These are phyloP conservation scores for Parmelia sp. DNA, from an alignment of 495 filamentous ascomycete species.

Conservation along the genomic window DNA sequence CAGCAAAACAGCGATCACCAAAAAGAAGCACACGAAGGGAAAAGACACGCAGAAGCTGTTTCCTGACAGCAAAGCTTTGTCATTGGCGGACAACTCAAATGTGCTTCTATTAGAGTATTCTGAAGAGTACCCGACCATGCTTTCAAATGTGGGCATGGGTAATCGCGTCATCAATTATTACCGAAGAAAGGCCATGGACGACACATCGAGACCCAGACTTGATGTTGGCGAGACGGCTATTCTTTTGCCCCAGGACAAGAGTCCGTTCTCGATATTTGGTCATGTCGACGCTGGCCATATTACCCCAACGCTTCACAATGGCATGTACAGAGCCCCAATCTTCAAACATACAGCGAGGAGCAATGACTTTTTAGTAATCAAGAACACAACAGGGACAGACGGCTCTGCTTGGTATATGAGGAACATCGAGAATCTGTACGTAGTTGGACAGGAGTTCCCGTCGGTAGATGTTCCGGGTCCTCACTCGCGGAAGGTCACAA, in stretches of 20 bases:
- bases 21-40: constrained; percentile 72
- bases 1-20: constrained; percentile 57
- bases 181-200: constrained; percentile 74
- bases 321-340: constrained; percentile 89
- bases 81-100: constrained; percentile 78
- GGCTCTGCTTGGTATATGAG: constrained; percentile 74
- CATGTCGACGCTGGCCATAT: constrained; percentile 84
- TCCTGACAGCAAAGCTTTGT: constrained; percentile 67
- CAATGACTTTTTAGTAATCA: constrained; percentile 83
- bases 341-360: constrained; percentile 74
- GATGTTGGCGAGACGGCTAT: constrained; percentile 82
- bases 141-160: constrained; percentile 97
- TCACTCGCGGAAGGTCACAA: constrained; percentile 89
- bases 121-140: constrained; percentile 81
- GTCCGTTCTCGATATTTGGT: constrained; percentile 91
- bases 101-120: constrained; percentile 89
- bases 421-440: constrained; percentile 80
- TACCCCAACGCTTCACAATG: constrained; percentile 83
- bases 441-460: constrained; percentile 87
- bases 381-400: constrained; percentile 64
- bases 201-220: constrained; percentile 62
- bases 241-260: constrained; percentile 86
- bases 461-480: constrained; percentile 87
- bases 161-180: constrained; percentile 94
- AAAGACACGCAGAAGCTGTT: constrained; percentile 67